Percentiles rank a stretch among this genome's conserved stretches.
Evolutionary conservation across 306 rosid species (phyloP).

Genomic region (Casuarina cunninghamiana): DNA sequence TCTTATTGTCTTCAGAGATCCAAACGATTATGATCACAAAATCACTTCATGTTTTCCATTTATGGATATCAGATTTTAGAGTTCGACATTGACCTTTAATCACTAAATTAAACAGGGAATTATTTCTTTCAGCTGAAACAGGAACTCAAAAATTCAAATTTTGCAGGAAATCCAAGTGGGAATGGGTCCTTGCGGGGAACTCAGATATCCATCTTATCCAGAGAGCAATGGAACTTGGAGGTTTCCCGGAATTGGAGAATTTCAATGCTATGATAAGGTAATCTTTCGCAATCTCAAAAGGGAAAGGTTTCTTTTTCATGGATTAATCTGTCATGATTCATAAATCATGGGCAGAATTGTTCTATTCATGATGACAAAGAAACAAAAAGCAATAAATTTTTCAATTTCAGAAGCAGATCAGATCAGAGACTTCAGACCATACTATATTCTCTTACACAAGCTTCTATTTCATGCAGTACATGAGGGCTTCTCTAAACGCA

Average conservation of each 20-base stretch:
- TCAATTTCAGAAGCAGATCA: neutral
- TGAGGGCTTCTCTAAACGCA: slow-evolving; percentile 81
- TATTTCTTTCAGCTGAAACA: slow-evolving; percentile 15
- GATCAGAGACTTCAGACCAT: slow-evolving; percentile 3
- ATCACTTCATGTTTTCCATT: too few species aligned
- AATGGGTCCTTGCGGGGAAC: slow-evolving; percentile 97
- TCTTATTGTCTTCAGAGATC: too few species aligned
- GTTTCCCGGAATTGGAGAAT: slow-evolving; percentile 94
- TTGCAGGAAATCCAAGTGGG: slow-evolving; percentile 96
- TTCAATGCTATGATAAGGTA: slow-evolving; percentile 97
- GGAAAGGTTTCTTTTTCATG: too few species aligned
- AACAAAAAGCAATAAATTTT: neutral
- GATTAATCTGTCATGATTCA: too few species aligned
- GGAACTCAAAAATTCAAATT: slow-evolving; percentile 10
- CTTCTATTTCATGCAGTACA: slow-evolving; percentile 57
- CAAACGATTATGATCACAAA: too few species aligned
- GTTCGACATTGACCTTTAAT: neutral
- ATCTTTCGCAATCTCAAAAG: neutral
- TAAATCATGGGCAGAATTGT: neutral
- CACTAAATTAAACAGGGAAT: neutral
- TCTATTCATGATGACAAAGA: neutral
- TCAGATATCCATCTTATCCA: slow-evolving; percentile 95
- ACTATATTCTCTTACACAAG: slow-evolving; percentile 21
- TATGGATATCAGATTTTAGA: too few species aligned
- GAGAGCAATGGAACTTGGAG: slow-evolving; percentile 88